Conservation (phyloP, 2,329 filamentous ascomycete genomes). For the Thermoascus crustaceus region DNA sequence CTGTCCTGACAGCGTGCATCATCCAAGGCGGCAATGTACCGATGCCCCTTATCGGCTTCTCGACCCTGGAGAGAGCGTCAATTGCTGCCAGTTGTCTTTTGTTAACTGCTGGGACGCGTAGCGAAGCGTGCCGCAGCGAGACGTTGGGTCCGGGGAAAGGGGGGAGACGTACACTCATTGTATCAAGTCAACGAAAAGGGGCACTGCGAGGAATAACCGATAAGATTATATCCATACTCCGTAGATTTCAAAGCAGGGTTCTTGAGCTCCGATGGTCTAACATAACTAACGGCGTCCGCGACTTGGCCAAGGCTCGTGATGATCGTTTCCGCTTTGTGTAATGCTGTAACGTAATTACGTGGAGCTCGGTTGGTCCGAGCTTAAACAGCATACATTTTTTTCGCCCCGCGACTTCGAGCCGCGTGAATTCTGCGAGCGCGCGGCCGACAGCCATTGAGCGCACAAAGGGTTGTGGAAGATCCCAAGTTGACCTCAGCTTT, state of each 20-base stretch:
- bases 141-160: background rate
- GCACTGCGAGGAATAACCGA: conserved; percentile 1
- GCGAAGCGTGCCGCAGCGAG: background rate
- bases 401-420: background rate
- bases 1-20: conserved; percentile 77
- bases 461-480: no score
- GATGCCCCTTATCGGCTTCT: conserved; percentile 65
- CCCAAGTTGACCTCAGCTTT: no score
- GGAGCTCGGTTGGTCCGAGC: background rate
- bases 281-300: background rate
- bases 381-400: conserved; percentile 1
- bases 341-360: background rate
- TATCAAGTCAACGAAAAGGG: conserved; percentile 1
- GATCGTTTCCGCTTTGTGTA: background rate
- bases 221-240: conserved; percentile 8
- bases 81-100: conserved; percentile 3
- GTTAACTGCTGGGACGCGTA: background rate
- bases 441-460: no score
- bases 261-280: background rate
- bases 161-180: conserved; percentile 16
- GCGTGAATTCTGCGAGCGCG: no score
- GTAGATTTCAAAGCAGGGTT: background rate
- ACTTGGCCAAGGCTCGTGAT: no score
- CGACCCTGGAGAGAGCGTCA: conserved; percentile 30
- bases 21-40: conserved; percentile 77